These are phyloP conservation scores for Aspergillus persii DNA, from an alignment of 2,329 filamentous ascomycete genomes.

Conservation along the genomic window DNA sequence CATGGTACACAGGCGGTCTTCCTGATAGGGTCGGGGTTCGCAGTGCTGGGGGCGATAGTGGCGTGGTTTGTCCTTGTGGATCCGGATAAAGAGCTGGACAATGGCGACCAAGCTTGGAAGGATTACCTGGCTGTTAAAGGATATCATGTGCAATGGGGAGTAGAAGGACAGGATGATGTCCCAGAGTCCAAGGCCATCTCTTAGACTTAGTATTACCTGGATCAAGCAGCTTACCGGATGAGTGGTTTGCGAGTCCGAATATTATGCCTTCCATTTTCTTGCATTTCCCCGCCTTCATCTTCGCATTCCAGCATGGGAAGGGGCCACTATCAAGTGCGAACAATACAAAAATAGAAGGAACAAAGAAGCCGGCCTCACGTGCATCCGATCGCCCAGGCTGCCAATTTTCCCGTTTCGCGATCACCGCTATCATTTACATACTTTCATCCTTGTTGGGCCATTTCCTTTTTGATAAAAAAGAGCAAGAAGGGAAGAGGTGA, in stretches of 20 bases:
- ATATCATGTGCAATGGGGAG: slow-evolving; percentile 33
- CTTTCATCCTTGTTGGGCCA: background rate
- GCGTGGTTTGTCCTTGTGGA: slow-evolving; percentile 50
- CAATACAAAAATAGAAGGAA: background rate
- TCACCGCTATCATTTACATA: background rate
- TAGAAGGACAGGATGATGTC: background rate
- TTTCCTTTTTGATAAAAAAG: background rate
- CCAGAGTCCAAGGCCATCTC: background rate
- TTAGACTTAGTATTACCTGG: background rate
- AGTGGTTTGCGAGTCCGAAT: background rate
- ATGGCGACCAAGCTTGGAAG: slow-evolving; percentile 47
- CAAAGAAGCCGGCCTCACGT: background rate
- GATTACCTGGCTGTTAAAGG: slow-evolving; percentile 45
- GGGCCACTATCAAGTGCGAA: background rate
- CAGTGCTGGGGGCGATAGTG: slow-evolving; percentile 45
- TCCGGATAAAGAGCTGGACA: slow-evolving; percentile 40
- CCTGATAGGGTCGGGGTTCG: slow-evolving; percentile 53
- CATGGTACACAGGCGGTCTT: slow-evolving; percentile 52
- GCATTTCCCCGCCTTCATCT: too few relatives aligned
- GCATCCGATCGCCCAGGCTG: background rate
- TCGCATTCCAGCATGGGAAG: too few relatives aligned
- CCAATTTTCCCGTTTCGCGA: background rate
- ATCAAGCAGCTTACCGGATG: background rate
- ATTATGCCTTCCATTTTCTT: too few relatives aligned
- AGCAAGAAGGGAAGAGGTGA: background rate